Base-by-base conservation (phyloP, 805 yeast genomes). In the Wickerhamiella cacticola region DNA sequence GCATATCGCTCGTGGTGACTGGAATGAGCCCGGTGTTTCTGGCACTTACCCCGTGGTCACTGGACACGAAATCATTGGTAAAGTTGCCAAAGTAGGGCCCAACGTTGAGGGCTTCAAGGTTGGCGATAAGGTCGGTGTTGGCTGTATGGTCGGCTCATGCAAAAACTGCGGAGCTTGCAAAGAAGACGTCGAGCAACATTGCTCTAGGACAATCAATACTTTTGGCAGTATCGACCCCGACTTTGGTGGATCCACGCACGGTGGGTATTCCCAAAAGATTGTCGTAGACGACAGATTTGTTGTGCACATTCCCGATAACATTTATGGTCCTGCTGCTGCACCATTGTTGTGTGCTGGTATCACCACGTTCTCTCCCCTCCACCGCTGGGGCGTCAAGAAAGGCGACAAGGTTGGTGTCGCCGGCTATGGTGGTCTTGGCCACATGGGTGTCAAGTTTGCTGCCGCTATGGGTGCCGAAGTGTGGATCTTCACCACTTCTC, bases 1-100 rank as follows among this genome's bases (percentile, higher is more conserved):
- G 65, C 95, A 86, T 71, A 94, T 92, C 48, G 83, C 92, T 88
- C 78, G 82, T 64, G 94, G 94, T 60, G 95, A 85, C 69, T 85
- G 94, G 94, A 69, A 64, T 66, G 38, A 41, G 16, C 70, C 65
- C 67, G 42, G 46, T 25, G 92, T 92, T 45, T 70, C 80, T 64
- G 75, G 68, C 54, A 79, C 79, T 63, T 71, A 80, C 51, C 89
- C 92, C 21, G 69, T 82, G 56, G 87, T 82, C 43, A 92, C 92
- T 54, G 94, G 94, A 57, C 94, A 83, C 68, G 94, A 83, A 68
- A 94, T 92, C 68, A 87, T 89, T 28, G 94, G 94, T 63, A 74
- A 75, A 45, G 92, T 83, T 55, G 89, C 82, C 51, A 88, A 79
- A 50, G 71, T 74, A 60, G 94, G 94, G 55, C 68, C 69, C 44